Percentiles rank a stretch among this genome's conserved stretches.
phyloP scores from a whole-genome alignment of 345 rosid species.

The Gossypium longicalyx region DNA sequence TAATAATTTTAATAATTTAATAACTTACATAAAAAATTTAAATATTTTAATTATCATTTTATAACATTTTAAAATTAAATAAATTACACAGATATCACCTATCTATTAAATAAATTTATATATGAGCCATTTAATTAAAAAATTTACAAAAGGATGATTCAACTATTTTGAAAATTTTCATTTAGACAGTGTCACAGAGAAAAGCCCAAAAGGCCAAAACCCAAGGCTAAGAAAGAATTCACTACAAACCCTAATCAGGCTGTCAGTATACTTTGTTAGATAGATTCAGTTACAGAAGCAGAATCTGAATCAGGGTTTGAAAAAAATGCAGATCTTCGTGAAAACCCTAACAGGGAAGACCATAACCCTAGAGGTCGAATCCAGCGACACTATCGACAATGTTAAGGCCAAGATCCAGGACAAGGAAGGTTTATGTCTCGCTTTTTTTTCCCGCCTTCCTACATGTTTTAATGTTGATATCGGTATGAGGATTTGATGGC shows the following conservation, averaged over 20 bases:
- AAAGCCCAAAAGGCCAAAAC: background rate
- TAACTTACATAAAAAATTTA: too few species aligned
- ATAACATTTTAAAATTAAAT: too few species aligned
- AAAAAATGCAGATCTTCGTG: slow-evolving; percentile 64
- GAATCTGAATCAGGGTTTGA: background rate
- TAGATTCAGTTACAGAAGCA: background rate
- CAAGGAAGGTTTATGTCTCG: slow-evolving; percentile 44
- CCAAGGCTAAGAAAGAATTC: background rate
- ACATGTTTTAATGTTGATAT: background rate
- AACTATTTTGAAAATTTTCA: too few species aligned
- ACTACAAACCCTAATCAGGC: background rate
- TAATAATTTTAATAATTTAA: too few species aligned
- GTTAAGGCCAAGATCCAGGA: slow-evolving; percentile 75
- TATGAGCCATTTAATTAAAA: too few species aligned
- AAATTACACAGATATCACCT: too few species aligned
- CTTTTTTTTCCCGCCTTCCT: background rate
- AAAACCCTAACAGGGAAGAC: slow-evolving; percentile 66
- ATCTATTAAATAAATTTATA: too few species aligned
- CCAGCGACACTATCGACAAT: slow-evolving; percentile 66
- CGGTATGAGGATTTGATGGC: background rate
- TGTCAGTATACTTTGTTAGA: background rate
- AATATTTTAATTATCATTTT: too few species aligned
- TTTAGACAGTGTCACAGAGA: too few species aligned
- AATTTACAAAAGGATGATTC: too few species aligned
- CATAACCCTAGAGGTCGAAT: slow-evolving; percentile 63